A percentile compares a stretch with the other conserved stretches of the same genome.
Evolutionary conservation across 768 basidiomycete species (phyloP).

Genomic region (Candolleomyces aberdarensis): DNA sequence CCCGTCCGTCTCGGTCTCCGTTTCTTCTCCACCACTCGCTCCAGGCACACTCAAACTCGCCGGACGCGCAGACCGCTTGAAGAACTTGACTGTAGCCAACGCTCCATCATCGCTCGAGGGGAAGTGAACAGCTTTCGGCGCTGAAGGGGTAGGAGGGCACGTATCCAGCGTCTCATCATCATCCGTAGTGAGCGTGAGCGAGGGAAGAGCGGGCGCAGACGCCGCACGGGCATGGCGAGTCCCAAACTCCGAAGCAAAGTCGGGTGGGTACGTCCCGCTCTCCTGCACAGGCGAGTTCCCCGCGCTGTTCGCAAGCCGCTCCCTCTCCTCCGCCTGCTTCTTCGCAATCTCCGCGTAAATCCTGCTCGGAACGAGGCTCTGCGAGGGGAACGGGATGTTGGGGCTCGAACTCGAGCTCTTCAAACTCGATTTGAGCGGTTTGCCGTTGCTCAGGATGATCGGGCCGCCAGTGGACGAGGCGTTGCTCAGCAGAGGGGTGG

Average conservation of each 20-base stretch:
- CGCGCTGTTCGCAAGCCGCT: background rate
- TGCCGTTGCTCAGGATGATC: constrained; percentile 68
- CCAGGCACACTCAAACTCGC: constrained; percentile 40
- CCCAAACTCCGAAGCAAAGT: no score
- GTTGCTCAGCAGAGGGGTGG: background rate
- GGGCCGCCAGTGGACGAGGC: constrained; percentile 34
- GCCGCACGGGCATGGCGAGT: constrained; percentile 29
- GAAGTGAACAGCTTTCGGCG: constrained; percentile 87
- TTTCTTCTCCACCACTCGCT: constrained; percentile 36
- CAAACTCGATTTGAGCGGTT: constrained; percentile 83
- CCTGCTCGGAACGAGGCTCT: constrained; percentile 24
- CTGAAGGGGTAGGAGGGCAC: constrained; percentile 50
- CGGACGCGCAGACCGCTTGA: constrained; percentile 66
- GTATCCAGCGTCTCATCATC: background rate
- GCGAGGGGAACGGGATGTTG: constrained; percentile 37
- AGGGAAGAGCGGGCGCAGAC: constrained; percentile 63
- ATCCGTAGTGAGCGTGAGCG: constrained; percentile 1
- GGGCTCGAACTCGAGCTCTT: constrained; percentile 58
- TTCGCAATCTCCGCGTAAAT: constrained; percentile 21
- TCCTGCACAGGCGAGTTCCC: no score
- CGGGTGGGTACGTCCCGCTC: no score
- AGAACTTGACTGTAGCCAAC: constrained; percentile 60
- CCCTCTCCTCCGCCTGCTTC: background rate
- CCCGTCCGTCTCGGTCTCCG: constrained; percentile 36
- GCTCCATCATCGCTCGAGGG: constrained; percentile 46